Conservation (phyloP, 768 basidiomycete species). For the Termitomyces titanicus region DNA sequence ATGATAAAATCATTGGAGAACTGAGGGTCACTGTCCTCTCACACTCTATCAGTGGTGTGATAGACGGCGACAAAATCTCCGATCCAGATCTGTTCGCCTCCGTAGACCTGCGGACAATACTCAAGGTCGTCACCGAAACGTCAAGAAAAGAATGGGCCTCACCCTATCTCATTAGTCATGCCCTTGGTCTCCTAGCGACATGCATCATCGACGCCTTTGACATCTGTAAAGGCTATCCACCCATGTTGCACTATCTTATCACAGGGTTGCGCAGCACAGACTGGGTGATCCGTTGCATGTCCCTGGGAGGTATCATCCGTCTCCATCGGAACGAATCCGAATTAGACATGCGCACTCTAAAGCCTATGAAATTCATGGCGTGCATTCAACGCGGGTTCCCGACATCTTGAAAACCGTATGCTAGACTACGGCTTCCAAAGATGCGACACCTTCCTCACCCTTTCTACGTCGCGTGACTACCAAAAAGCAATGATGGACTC, state of each 20-base stretch:
- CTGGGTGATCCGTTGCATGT: conserved; percentile 46
- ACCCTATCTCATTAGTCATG: conserved; percentile 47
- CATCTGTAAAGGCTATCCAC: conserved; percentile 40
- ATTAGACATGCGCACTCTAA: conserved; percentile 40
- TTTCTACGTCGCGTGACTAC: conserved; percentile 38
- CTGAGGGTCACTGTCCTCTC: conserved; percentile 48
- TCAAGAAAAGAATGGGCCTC: conserved; percentile 41
- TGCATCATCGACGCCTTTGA: conserved; percentile 41
- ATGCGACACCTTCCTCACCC: conserved; percentile 45
- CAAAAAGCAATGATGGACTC: conserved; percentile 51
- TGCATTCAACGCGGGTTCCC: conserved; percentile 42
- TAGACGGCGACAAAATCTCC: conserved; percentile 35
- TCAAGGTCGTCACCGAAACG: conserved; percentile 39
- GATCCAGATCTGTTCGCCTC: conserved; percentile 34
- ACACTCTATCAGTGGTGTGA: conserved; percentile 45
- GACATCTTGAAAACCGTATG: conserved; percentile 36
- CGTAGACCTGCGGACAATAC: conserved; percentile 39
- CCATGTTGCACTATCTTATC: conserved; percentile 47
- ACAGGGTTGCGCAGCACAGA: conserved; percentile 54
- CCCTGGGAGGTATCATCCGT: conserved; percentile 51
- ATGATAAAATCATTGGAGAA: conserved; percentile 48
- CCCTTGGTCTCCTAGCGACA: conserved; percentile 40
- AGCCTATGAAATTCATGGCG: conserved; percentile 44
- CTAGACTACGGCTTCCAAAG: conserved; percentile 42
- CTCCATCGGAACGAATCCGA: conserved; percentile 42